Conservation (phyloP, 208 protist genomes). For the Leishmania gerbilli region DNA sequence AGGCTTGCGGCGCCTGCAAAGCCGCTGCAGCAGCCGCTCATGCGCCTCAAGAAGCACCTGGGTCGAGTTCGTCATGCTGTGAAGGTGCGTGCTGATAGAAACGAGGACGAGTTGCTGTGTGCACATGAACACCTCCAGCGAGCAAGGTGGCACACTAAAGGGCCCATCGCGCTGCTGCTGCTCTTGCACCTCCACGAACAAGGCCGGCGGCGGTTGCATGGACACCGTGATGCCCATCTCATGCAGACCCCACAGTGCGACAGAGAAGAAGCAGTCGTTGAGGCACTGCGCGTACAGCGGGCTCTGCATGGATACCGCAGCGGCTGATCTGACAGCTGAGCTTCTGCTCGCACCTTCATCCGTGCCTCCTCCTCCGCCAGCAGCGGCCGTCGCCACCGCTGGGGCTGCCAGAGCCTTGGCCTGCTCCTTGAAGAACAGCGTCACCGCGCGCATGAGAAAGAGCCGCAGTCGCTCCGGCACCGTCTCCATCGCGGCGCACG, state of each 20-base stretch:
- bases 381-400: background rate
- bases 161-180: slow-evolving; percentile 1
- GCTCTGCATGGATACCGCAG: slow-evolving; percentile 7
- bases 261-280: slow-evolving; percentile 32
- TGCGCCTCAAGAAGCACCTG: slow-evolving; percentile 31
- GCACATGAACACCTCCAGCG: slow-evolving; percentile 30
- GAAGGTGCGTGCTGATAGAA: slow-evolving; percentile 20
- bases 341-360: background rate
- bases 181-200: slow-evolving; percentile 25
- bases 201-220: slow-evolving; percentile 29
- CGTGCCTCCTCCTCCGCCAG: background rate
- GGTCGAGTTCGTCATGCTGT: slow-evolving; percentile 18
- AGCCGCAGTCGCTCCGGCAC: slow-evolving; percentile 27
- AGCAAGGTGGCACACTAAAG: slow-evolving; percentile 10
- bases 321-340: background rate
- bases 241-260: slow-evolving; percentile 36
- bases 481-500: background rate
- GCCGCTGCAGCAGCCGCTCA: slow-evolving; percentile 25
- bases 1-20: slow-evolving; percentile 11
- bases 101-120: slow-evolving; percentile 32
- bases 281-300: slow-evolving; percentile 35
- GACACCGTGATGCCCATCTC: slow-evolving; percentile 30
- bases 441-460: slow-evolving; percentile 29
- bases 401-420: background rate
- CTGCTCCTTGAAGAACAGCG: slow-evolving; percentile 32